Conservation (phyloP, 2,329 filamentous ascomycete genomes). For the Exophiala sp. region DNA sequence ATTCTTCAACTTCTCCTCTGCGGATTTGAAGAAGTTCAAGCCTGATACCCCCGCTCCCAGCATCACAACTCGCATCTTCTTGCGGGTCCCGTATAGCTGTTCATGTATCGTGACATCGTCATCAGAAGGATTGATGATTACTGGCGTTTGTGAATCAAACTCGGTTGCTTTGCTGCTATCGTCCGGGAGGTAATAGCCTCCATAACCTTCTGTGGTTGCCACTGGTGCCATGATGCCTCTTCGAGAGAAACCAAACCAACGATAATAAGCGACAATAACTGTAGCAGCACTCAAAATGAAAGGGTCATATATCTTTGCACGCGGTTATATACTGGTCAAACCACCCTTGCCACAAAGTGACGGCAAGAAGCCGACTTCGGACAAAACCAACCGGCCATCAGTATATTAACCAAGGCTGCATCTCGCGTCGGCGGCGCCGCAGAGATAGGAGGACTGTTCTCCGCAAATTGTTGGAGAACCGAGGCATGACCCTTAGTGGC, state of each 20-base stretch:
- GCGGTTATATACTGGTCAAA: no score
- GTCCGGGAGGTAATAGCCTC: conserved; percentile 14
- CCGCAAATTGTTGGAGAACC: conserved; percentile 15
- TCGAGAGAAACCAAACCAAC: background rate
- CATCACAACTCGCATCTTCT: conserved; percentile 22
- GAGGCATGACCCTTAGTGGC: conserved; percentile 3
- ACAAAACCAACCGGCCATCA: background rate
- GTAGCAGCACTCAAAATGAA: no score
- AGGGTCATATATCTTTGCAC: no score
- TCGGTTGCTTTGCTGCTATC: conserved; percentile 7
- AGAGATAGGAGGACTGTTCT: background rate
- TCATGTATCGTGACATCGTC: conserved; percentile 17
- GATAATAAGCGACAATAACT: background rate
- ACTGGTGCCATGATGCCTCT: conserved; percentile 8
- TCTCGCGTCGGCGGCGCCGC: no score
- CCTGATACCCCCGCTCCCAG: conserved; percentile 19
- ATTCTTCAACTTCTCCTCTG: conserved; percentile 15
- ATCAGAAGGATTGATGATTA: conserved; percentile 13
- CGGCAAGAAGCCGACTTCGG: background rate
- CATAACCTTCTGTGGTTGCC: conserved; percentile 13
- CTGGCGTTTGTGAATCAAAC: background rate
- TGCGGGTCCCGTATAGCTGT: conserved; percentile 18
- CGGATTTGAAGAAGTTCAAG: conserved; percentile 12
- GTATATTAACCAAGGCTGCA: no score
- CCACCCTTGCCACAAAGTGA: no score